Conservation (phyloP, 305 asterid genomes). For the Fraxinus ornus region DNA sequence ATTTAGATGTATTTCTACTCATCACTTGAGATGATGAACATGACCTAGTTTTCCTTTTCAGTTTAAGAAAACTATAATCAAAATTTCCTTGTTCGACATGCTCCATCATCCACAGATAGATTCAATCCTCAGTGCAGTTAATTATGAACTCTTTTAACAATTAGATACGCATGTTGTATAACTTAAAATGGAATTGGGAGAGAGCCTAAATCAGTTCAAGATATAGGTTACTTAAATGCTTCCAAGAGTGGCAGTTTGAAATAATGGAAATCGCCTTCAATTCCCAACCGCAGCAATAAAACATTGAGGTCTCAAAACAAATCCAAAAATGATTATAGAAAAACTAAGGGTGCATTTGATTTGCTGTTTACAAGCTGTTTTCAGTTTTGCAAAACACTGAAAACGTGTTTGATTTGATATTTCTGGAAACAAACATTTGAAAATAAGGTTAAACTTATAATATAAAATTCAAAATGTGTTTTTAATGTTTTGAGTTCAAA, state of each 20-base stretch:
- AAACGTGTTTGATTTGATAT: no score
- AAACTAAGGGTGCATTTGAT: no score
- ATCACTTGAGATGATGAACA: not conserved
- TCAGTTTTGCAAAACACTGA: no score
- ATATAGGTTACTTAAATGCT: no score
- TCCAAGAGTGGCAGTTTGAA: not conserved
- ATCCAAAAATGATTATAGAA: not conserved
- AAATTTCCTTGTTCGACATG: not conserved
- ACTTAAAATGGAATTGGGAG: not conserved
- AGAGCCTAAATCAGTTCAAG: not conserved
- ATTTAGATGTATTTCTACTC: not conserved
- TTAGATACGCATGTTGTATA: not conserved
- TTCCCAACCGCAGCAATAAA: not conserved
- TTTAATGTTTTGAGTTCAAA: no score
- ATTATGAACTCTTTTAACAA: not conserved
- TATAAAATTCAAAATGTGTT: no score
- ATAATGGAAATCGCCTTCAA: not conserved
- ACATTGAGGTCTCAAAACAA: not conserved
- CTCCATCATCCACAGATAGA: not conserved
- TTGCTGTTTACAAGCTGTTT: no score
- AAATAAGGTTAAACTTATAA: no score
- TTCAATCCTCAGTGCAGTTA: not conserved
- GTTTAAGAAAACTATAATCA: not conserved
- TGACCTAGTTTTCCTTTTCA: not conserved
- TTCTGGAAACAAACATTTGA: no score